Percentiles rank a stretch among this genome's conserved stretches.
Evolutionary conservation across 441 rosid species (phyloP).

Genomic region (Hura crepitans): DNA sequence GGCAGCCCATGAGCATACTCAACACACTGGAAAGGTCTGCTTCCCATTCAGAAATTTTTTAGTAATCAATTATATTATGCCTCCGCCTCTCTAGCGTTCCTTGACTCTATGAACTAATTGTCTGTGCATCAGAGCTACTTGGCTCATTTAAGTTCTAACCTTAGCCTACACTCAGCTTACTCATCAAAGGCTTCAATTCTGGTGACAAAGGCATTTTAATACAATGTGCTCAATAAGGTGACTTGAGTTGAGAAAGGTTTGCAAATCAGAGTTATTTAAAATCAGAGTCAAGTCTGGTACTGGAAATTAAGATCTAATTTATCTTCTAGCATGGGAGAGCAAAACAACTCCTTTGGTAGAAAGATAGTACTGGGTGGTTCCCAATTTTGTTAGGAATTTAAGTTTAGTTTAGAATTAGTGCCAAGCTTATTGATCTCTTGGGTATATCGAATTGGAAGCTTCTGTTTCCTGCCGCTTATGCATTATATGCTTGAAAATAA

Average conservation of each 20-base stretch:
- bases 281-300: neutral
- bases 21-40: conserved; percentile 95
- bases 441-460: neutral
- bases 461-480: neutral
- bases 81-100: neutral
- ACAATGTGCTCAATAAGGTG: neutral
- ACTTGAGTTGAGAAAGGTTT: neutral
- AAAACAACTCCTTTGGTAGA: neutral
- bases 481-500: neutral
- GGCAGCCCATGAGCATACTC: conserved; percentile 98
- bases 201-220: neutral
- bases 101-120: neutral
- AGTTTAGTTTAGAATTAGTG: neutral
- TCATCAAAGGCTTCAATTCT: neutral
- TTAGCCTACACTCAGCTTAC: neutral
- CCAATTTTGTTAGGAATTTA: neutral
- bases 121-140: neutral
- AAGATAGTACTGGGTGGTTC: neutral
- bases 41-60: neutral
- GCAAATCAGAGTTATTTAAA: neutral
- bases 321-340: neutral
- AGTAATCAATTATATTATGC: neutral
- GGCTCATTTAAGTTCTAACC: neutral
- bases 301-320: no score
- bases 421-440: neutral